Evolutionary conservation across 805 yeast genomes (phyloP).

Genomic region (Myxozyma nipponensis): DNA sequence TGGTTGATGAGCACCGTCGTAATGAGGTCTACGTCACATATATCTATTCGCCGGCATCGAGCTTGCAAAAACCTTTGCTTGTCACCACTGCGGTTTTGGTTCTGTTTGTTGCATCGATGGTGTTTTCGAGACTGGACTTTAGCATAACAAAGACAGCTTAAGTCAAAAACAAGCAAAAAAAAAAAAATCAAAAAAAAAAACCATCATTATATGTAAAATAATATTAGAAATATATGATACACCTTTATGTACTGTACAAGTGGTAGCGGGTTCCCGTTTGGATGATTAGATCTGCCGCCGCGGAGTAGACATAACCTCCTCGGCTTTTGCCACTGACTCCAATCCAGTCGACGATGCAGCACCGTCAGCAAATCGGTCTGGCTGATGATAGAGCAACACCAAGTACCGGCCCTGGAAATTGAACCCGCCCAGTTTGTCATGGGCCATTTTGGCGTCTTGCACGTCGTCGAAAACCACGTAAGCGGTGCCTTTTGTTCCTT

Average conservation of each 20-base stretch:
- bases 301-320: not conserved
- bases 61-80: constrained; percentile 61
- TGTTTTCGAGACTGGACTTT: constrained; percentile 16
- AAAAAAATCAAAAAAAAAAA: not conserved
- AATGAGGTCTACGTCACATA: constrained; percentile 58
- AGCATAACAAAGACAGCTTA: constrained; percentile 9
- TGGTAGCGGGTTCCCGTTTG: no score
- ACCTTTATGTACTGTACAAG: not conserved
- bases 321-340: not conserved
- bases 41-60: constrained; percentile 50
- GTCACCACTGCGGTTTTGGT: constrained; percentile 45
- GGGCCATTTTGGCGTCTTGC: constrained; percentile 48
- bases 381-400: constrained; percentile 48
- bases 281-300: constrained; percentile 4
- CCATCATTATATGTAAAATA: not conserved
- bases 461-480: constrained; percentile 51
- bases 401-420: constrained; percentile 57
- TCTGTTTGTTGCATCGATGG: constrained; percentile 52
- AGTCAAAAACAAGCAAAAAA: no score
- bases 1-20: constrained; percentile 64
- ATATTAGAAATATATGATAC: not conserved
- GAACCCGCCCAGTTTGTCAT: constrained; percentile 55
- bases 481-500: constrained; percentile 50
- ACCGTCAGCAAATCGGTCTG: constrained; percentile 38
- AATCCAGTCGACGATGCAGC: not conserved